Percentiles rank a stretch among this genome's conserved stretches.
These are phyloP conservation scores for Tricholoma hemisulphureum DNA, from an alignment of 768 basidiomycete genomes.

Conservation along the genomic window DNA sequence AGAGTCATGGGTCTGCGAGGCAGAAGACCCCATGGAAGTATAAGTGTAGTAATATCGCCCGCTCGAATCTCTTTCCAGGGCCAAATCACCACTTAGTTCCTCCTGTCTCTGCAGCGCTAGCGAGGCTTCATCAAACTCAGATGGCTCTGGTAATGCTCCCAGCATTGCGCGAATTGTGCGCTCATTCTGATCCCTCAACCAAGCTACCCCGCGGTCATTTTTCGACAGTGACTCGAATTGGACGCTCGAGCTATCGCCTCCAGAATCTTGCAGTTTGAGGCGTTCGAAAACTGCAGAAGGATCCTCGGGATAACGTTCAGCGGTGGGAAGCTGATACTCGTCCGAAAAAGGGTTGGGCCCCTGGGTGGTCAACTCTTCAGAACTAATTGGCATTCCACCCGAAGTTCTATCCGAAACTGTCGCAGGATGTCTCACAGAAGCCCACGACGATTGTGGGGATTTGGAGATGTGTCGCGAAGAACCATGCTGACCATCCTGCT, in stretches of 20 bases:
- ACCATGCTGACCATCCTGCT: constrained; percentile 3
- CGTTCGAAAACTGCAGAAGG: constrained; percentile 54
- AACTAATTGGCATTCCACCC: not conserved
- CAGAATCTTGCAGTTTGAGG: constrained; percentile 44
- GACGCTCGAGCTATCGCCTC: constrained; percentile 40
- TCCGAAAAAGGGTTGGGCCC: constrained; percentile 27
- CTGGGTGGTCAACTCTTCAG: constrained; percentile 1
- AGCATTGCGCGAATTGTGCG: constrained; percentile 61
- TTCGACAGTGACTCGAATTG: constrained; percentile 47
- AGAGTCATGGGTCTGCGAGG: constrained; percentile 52
- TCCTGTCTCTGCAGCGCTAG: constrained; percentile 37
- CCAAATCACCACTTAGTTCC: constrained; percentile 59
- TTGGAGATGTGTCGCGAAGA: constrained; percentile 7
- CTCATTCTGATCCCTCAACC: constrained; percentile 81
- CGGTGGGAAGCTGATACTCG: constrained; percentile 22
- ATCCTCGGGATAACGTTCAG: constrained; percentile 38
- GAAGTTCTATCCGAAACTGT: not conserved
- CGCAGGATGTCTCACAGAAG: constrained; percentile 7
- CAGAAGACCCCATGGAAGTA: constrained; percentile 47
- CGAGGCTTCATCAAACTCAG: constrained; percentile 52
- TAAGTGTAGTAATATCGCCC: constrained; percentile 82
- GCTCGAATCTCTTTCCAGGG: constrained; percentile 60
- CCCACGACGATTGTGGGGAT: constrained; percentile 10
- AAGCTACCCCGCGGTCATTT: constrained; percentile 69
- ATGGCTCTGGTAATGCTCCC: constrained; percentile 56